These are phyloP conservation scores for Cydonia oblonga DNA, from an alignment of 331 rosid species.

Conservation along the genomic window DNA sequence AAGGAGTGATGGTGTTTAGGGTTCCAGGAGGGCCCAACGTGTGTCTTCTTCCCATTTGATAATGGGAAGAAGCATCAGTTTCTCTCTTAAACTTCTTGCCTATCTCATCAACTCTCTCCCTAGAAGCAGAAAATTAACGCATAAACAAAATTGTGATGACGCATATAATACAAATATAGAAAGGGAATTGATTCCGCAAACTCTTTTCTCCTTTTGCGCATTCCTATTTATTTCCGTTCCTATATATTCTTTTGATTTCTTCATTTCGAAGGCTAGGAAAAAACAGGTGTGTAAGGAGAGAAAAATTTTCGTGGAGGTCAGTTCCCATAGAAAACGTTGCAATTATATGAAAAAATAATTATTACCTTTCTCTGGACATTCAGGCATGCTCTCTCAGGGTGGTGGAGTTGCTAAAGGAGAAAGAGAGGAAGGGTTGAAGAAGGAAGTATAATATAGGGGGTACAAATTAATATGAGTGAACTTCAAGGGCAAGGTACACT, in stretches of 20 bases:
- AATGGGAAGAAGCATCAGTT: slow-evolving; percentile 35
- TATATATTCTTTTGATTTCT: too few species aligned
- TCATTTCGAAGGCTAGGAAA: background rate
- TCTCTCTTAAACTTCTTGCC: slow-evolving; percentile 87
- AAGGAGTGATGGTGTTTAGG: slow-evolving; percentile 88
- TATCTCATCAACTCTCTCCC: slow-evolving; percentile 88
- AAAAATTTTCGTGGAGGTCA: background rate
- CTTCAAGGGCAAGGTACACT: slow-evolving; percentile 35
- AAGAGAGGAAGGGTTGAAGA: slow-evolving; percentile 11
- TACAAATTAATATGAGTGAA: slow-evolving; percentile 10
- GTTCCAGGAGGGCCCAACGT: slow-evolving; percentile 79
- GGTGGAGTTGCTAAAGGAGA: slow-evolving; percentile 22
- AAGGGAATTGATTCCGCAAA: background rate
- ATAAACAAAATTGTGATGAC: background rate
- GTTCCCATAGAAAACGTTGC: background rate
- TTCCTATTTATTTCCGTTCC: background rate
- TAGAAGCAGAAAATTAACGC: background rate
- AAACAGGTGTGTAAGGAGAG: background rate
- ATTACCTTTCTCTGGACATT: slow-evolving; percentile 98
- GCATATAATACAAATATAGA: background rate
- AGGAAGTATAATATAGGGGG: background rate
- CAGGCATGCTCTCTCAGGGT: slow-evolving; percentile 78
- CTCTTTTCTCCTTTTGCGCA: too few species aligned
- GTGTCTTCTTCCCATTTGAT: slow-evolving; percentile 66
- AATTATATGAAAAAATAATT: background rate